Evolutionary conservation across 2,329 filamentous ascomycete genomes (phyloP), one percentile per base, ranked within the genome.

Genomic region (Ophiocordyceps unilateralis): DNA sequence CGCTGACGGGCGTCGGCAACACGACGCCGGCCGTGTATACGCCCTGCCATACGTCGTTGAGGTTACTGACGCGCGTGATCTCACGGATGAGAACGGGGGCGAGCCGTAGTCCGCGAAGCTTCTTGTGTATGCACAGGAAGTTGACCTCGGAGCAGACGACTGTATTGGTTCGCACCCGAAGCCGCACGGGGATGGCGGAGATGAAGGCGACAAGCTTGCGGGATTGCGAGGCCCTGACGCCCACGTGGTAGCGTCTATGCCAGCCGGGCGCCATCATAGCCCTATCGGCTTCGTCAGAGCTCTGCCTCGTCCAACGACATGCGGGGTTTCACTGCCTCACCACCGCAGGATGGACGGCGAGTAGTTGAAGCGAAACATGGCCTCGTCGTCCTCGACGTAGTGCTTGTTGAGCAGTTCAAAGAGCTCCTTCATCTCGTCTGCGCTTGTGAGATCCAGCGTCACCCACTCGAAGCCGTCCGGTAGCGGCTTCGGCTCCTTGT

Each of bases 351-450:
- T 93, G 2, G 83, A 78, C 34, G 78, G 69, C 1, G 87, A 93
- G 66, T 98, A 98, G 61, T 91, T 89, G 71, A 98, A 96, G 43
- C 91, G 80, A 68, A 98, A 96, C 73, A 93, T 93, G 48, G 89
- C 87, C 59, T 94, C 88, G 53, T 87, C 83, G 59, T 98, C 91
- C 65, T 98, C 91, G 46, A 98, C 91, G 52, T 96, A 98, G 64
- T 98, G 91, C 44, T 86, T 83, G 50, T 84, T 85, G 45, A 98
- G 70, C 51, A 98, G 68, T 51, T 94, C 84, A 62, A 88, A 94
- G 7, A 98, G 79, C 65, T 98, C 91, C 54, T 86, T 78, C 48
- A 95, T 72, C 67, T 84, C 81, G 30, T 71, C 73, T 40, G 85
- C 78, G 52, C 87, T 74, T 20, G 75, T 78, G 52, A 98, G 66